These are phyloP conservation scores for Neonectria magnoliae DNA, from an alignment of 2,329 filamentous ascomycete species.

Conservation along the genomic window DNA sequence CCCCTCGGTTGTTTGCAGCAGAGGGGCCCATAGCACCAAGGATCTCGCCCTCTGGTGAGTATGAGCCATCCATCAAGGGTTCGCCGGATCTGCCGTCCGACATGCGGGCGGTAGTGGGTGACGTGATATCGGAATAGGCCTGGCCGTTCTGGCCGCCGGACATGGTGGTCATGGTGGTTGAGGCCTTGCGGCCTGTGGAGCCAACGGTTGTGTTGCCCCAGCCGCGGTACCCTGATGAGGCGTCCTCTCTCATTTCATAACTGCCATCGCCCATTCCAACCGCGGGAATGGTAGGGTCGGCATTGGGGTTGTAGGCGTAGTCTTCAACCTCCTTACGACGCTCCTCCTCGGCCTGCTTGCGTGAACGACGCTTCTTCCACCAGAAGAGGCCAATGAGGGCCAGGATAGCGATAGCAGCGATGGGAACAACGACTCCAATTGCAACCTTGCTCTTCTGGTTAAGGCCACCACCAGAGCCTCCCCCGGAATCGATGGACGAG, in stretches of 20 bases:
- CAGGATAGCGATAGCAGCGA: slow-evolving; percentile 85
- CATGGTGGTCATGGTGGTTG: slow-evolving; percentile 89
- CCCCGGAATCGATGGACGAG: slow-evolving; percentile 42
- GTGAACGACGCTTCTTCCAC: slow-evolving; percentile 89
- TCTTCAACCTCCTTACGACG: slow-evolving; percentile 96
- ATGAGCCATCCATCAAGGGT: slow-evolving; percentile 61
- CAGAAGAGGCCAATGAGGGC: slow-evolving; percentile 81
- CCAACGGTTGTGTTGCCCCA: slow-evolving; percentile 85
- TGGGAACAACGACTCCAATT: slow-evolving; percentile 92
- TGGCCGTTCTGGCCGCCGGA: slow-evolving; percentile 75
- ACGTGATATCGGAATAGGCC: slow-evolving; percentile 78
- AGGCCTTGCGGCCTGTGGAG: slow-evolving; percentile 82
- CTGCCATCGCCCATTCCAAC: slow-evolving; percentile 61
- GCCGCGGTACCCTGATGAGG: slow-evolving; percentile 84
- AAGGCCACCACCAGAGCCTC: slow-evolving; percentile 57
- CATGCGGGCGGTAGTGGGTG: slow-evolving; percentile 67
- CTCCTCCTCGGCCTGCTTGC: slow-evolving; percentile 85
- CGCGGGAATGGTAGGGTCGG: slow-evolving; percentile 79
- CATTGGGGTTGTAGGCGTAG: slow-evolving; percentile 97
- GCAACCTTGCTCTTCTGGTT: slow-evolving; percentile 78
- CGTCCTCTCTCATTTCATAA: slow-evolving; percentile 82
- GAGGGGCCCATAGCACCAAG: slow-evolving; percentile 83
- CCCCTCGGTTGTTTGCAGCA: slow-evolving; percentile 70
- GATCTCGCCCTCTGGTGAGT: slow-evolving; percentile 79
- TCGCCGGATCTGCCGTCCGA: slow-evolving; percentile 79